Conservation (phyloP, 768 basidiomycete species). For the Russula ochroleuca region DNA sequence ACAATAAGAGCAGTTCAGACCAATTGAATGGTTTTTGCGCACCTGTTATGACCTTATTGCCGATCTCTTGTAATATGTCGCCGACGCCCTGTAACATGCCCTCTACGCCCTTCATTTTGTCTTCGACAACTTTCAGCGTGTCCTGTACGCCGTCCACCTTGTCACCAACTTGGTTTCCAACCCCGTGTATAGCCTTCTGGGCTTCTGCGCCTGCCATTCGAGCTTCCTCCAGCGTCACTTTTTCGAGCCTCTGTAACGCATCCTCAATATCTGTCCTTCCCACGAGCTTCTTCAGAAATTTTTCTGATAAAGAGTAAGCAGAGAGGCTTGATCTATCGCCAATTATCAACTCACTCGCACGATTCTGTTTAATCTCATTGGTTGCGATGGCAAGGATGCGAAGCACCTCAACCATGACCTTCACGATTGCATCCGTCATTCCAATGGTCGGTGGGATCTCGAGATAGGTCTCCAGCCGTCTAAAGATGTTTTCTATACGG, state of each 20-base stretch:
- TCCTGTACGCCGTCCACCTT: background rate
- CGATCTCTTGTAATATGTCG: background rate
- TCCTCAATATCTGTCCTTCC: background rate
- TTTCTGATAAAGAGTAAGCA: background rate
- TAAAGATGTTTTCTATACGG: background rate
- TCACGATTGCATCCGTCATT: background rate
- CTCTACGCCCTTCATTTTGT: background rate
- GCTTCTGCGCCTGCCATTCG: background rate
- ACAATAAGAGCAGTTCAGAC: background rate
- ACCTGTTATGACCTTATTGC: background rate
- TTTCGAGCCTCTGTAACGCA: background rate
- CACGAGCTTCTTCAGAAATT: background rate
- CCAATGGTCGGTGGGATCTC: background rate
- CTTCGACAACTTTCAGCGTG: slow-evolving; percentile 1
- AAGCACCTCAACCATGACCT: background rate
- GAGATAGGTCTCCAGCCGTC: background rate
- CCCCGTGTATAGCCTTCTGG: background rate
- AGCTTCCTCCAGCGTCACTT: slow-evolving; percentile 3
- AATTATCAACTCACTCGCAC: background rate
- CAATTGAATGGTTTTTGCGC: background rate
- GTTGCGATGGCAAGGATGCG: background rate
- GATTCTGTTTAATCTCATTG: background rate
- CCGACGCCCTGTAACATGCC: background rate
- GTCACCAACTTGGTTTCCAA: background rate
- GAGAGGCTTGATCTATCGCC: background rate